phyloP scores from a whole-genome alignment of 2,329 filamentous ascomycete genomes.

The Alternaria sp. region DNA sequence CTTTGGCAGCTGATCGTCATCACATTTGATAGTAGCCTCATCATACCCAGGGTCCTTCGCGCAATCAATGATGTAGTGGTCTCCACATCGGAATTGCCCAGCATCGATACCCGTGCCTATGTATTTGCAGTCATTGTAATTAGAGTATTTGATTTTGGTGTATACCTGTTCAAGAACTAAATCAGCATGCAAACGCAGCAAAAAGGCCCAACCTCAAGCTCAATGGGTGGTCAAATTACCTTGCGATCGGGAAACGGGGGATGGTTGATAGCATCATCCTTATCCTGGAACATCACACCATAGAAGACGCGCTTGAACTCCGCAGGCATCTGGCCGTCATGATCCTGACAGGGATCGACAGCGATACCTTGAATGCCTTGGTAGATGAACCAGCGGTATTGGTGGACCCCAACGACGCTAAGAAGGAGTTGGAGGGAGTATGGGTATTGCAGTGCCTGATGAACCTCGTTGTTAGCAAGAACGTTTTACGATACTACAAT shows the following conservation, averaged over 20 bases:
- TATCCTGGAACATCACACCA: neutral
- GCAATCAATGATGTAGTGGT: neutral
- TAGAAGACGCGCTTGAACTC: neutral
- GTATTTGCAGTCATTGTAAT: neutral
- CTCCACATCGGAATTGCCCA: constrained; percentile 1
- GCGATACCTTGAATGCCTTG: neutral
- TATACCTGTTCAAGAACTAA: neutral
- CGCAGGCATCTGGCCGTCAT: neutral
- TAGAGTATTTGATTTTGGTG: neutral
- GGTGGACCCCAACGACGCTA: neutral
- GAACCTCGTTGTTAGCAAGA: neutral
- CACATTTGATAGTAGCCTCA: neutral
- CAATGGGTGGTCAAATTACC: neutral
- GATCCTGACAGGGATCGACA: neutral
- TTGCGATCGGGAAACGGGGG: neutral
- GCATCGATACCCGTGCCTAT: neutral
- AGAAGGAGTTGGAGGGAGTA: neutral
- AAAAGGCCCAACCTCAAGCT: neutral
- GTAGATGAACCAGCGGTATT: neutral
- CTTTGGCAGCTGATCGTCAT: neutral
- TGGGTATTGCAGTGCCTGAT: neutral
- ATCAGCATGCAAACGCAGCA: neutral
- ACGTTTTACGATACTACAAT: neutral
- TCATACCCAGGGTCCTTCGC: neutral
- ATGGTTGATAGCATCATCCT: neutral